Evolutionary conservation across 1,284 basidiomycete genomes (phyloP), one percentile per base, ranked within the genome.

Genomic region (Jaminaea rosea): DNA sequence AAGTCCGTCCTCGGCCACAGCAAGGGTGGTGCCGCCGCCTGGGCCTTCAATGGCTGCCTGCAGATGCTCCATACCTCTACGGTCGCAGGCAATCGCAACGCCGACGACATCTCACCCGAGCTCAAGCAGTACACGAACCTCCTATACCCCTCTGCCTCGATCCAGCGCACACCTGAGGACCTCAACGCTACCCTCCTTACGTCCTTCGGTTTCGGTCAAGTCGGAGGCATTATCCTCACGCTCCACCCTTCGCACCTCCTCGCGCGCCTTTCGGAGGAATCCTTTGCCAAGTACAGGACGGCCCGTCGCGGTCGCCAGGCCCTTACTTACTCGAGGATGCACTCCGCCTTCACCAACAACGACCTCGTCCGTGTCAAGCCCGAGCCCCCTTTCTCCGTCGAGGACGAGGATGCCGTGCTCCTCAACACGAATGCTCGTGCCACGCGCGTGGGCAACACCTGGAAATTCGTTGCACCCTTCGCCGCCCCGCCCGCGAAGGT

Each of bases 191-290:
- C 61, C 27, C 59, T 65, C 31, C 63, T 76, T 80, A 96, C 93
- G 3, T 96, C 91, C 17, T 98, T 98, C 78, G 94, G 94, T 67
- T 98, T 98, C 80, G 94, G 93, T 68, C 94, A 98, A 82, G 70
- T 73, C 10, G 94, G 93, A 59, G 94, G 93, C 58, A 88, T 86
- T 57, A 86, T 84, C 45, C 81, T 93, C 59, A 79, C 96, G 63
- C 75, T 98, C 52, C 85, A 98, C 76, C 90, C 94, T 47, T 86
- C 88, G 62, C 90, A 89, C 79, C 80, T 96, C 58, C 84, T 91
- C 62, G 93, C 85, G 49, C 80, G 86, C 11, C 77, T 97, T 39
- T 83, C 87, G 58, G 81, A 85, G 2, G 78, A 81, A 26, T 75
- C 80, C 57, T 93, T 91, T 67, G 82, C 83, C 46, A 77, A 79